Percentiles rank a stretch among this genome's conserved stretches.
These are phyloP conservation scores for Boletus semigastroideus DNA, from an alignment of 1,284 basidiomycete species.

Conservation along the genomic window DNA sequence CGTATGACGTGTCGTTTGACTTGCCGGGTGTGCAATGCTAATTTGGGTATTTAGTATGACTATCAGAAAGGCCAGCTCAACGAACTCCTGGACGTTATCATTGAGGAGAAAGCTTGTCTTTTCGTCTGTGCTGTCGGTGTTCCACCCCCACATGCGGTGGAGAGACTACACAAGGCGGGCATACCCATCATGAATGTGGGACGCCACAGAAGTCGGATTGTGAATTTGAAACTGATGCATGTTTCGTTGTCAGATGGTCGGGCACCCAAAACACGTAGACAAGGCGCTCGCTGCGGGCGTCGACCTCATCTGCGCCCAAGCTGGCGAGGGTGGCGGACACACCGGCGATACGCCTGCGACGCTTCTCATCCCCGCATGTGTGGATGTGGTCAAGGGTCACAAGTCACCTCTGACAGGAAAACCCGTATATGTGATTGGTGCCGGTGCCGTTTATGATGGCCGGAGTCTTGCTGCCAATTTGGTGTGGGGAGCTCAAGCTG, in stretches of 20 bases:
- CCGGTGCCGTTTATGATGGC: conserved; percentile 86
- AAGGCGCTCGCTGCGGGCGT: conserved; percentile 81
- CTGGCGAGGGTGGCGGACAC: conserved; percentile 85
- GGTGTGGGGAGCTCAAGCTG: conserved; percentile 79
- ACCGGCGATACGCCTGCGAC: conserved; percentile 73
- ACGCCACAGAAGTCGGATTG: not conserved
- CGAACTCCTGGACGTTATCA: conserved; percentile 84
- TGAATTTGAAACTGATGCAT: not conserved
- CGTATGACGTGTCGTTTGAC: conserved; percentile 40
- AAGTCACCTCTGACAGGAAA: conserved; percentile 77
- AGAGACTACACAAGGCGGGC: conserved; percentile 75
- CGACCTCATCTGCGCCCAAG: conserved; percentile 89
- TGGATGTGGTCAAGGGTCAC: conserved; percentile 74
- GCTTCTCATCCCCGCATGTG: conserved; percentile 83
- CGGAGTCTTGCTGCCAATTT: conserved; percentile 84
- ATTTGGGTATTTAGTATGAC: conserved; percentile 52
- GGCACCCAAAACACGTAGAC: conserved; percentile 81
- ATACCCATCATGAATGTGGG: conserved; percentile 82
- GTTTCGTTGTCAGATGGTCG: conserved; percentile 65
- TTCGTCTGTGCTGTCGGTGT: conserved; percentile 89
- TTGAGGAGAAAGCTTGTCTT: conserved; percentile 78
- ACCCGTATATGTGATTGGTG: conserved; percentile 80
- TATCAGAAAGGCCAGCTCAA: conserved; percentile 79
- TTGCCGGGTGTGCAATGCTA: not conserved
- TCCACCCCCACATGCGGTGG: conserved; percentile 75